These are phyloP conservation scores for Eimeria mitis DNA, from an alignment of 169 alveolate species.

Conservation along the genomic window DNA sequence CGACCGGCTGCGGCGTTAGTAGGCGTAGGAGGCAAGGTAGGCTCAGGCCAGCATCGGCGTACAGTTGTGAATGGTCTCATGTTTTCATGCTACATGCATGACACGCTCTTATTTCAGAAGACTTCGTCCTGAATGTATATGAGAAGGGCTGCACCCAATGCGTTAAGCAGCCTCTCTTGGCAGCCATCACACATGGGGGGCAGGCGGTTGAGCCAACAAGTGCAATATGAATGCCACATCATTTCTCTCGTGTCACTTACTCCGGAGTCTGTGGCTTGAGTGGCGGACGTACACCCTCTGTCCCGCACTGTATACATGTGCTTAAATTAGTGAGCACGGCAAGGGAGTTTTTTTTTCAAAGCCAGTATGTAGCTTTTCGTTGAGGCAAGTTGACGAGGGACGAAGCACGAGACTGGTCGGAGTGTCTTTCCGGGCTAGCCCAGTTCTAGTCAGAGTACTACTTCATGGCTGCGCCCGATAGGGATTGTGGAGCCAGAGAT, in stretches of 20 bases:
- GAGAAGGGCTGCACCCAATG: not conserved
- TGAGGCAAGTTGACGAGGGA: not conserved
- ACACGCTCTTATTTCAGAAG: not conserved
- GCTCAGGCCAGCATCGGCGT: not conserved
- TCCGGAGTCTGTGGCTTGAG: not conserved
- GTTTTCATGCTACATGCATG: not conserved
- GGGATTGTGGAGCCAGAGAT: not conserved
- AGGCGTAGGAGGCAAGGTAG: not conserved
- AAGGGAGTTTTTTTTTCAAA: not conserved
- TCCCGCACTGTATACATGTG: not conserved
- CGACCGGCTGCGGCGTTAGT: not conserved
- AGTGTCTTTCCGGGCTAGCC: not conserved
- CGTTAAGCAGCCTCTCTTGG: not conserved
- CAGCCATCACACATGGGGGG: not conserved
- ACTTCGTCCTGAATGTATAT: too few species aligned
- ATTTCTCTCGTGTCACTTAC: not conserved
- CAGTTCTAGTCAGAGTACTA: not conserved
- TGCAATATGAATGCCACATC: not conserved
- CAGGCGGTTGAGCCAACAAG: not conserved
- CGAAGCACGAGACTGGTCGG: not conserved
- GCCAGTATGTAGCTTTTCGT: not conserved
- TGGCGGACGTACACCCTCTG: not conserved
- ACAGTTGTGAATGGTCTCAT: not conserved
- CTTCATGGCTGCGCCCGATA: not conserved
- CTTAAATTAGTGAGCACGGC: too few species aligned